Base-by-base conservation (phyloP, 805 yeast species). In the Myxozyma vanderwaltii region DNA sequence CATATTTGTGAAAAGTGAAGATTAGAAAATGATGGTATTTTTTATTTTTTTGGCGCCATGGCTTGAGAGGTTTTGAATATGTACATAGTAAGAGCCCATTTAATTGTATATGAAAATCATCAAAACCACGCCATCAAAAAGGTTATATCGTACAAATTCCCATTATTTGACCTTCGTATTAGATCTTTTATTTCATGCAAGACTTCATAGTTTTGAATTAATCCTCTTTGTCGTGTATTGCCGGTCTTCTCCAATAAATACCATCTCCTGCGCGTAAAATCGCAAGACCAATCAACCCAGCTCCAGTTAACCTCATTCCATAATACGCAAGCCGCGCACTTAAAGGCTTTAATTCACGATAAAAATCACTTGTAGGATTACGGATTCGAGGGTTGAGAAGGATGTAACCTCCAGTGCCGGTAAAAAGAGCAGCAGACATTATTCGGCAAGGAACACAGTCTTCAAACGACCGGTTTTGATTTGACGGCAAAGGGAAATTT, bases 191-290 rank as follows among this genome's bases (percentile, higher is more conserved):
- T n/a, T n/a, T n/a, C n/a, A n/a, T n/a, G n/a, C n/a, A 23, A 10
- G 10, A 17, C 31, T 46, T 13, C 24, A n/a, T n/a, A n/a, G n/a
- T n/a, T n/a, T n/a, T n/a, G n/a, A n/a, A n/a, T n/a, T n/a, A n/a
- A n/a, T n/a, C n/a, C n/a, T n/a, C n/a, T n/a, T n/a, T n/a, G n/a
- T n/a, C n/a, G n/a, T n/a, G n/a, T n/a, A 33, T 44, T 4, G 50
- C 10, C 4, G 31, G 24, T 39, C 48, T 38, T 44, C 36, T 67
- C 74, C 41, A 63, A 68, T 40, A 51, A 63, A 24, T 21, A 12
- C 65, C 65, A 35, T 61, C 65, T 6, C 65, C 65, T 15, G 65
- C 65, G 7, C 65, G 39, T 7, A 61, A 17, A 3, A 61, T 38
- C n/a, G 51, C 66, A 12, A 48, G 29, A 6, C 46, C 63, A 36